Base-by-base conservation (phyloP, 2,329 filamentous ascomycete genomes). In the Teratosphaeria zuluensis region DNA sequence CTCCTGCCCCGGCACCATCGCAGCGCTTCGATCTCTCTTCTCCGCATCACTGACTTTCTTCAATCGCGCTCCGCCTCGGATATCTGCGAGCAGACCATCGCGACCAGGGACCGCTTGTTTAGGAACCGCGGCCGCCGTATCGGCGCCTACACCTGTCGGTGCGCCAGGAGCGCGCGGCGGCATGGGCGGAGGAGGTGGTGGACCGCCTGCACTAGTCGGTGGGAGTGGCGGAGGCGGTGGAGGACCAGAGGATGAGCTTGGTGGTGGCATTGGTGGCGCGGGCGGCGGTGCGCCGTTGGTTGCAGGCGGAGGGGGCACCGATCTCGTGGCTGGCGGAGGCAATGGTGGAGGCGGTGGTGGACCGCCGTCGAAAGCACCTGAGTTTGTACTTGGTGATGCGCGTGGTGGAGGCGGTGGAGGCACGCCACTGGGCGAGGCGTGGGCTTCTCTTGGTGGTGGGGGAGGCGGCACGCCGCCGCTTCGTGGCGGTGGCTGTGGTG, bases 41-140 rank as follows among this genome's bases (percentile, higher is more conserved):
- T 89, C 79, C 61, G 68, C 75, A 61, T 84, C 81, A 63, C 88
- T 84, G 33, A 92, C 88, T 75, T 92, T 92, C 75, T 86, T 90
- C 67, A 94, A 79, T 24, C 70, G 69, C 28, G 84, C 77, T 28
- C 77, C 82, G 61, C 83, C 84, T 63, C 88, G 85, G 63, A 94
- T 94, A 68, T 87, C 83, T 52, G 84, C 86, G 64, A 88, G 77
- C 70, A 90, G 75, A 57, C 84, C 87, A 63, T 78, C 78, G 65
- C 82, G 85, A 35, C 74, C 73, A 11, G 73, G 74, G 11, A 72
- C 61, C 3, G 80, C 76, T 14, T 78, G 63, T 2, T 73, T 63
- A 2, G 83, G 80, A 1, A 77, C 77, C 30, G 81, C 78, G 2
- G 83, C 80, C 3, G 78, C 75, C 9, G 63, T 42, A 38, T 63